These are phyloP conservation scores for Cruciata laevipes DNA, from an alignment of 257 asterid species.

Conservation along the genomic window DNA sequence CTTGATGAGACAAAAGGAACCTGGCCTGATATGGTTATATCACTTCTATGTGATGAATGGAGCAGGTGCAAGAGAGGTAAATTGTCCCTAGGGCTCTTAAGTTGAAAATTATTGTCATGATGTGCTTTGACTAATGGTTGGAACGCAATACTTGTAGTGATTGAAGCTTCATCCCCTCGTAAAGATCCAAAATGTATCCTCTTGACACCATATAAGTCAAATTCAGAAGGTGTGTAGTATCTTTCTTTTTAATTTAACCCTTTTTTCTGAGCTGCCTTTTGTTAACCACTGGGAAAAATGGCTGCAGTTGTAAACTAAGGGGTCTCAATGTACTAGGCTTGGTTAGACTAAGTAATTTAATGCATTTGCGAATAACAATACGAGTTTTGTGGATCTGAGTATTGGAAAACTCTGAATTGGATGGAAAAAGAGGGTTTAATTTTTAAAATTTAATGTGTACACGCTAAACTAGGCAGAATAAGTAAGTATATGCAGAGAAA, in stretches of 20 bases:
- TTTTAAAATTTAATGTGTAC: background rate
- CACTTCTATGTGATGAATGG: conserved; percentile 84
- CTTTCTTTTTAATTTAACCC: background rate
- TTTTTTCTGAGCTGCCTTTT: background rate
- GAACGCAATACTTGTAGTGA: conserved; percentile 38
- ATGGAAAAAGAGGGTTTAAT: background rate
- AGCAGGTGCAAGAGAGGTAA: conserved; percentile 92
- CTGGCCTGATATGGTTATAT: conserved; percentile 73
- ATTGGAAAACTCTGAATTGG: background rate
- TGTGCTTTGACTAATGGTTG: background rate
- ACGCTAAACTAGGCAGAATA: background rate
- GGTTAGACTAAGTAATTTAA: background rate
- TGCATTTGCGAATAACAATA: background rate
- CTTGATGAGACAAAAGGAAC: conserved; percentile 77
- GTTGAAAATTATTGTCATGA: background rate
- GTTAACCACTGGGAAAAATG: background rate
- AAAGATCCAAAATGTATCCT: conserved; percentile 75
- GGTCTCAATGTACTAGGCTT: too few relatives aligned
- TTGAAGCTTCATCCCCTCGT: conserved; percentile 89
- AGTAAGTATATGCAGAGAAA: background rate
- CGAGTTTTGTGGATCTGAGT: background rate
- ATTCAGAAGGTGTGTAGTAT: conserved; percentile 38
- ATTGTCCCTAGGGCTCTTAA: conserved; percentile 11
- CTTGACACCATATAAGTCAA: conserved; percentile 41
- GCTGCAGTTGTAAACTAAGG: background rate